Conservation (phyloP, 306 rosid species). For the Lagenaria siceraria region DNA sequence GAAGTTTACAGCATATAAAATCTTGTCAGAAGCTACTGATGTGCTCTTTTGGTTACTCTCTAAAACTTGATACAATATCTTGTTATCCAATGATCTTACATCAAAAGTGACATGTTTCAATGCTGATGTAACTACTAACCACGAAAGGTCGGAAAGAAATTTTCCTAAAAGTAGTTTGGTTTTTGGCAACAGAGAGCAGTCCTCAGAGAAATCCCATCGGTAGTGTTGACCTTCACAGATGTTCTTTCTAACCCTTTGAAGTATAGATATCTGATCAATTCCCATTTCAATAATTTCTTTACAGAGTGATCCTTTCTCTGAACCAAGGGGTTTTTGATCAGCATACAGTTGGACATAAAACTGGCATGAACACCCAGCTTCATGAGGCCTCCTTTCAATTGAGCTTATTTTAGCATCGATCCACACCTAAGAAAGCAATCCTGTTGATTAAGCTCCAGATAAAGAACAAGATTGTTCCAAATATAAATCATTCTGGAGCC, state of each 20-base stretch:
- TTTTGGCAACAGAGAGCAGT: conserved; percentile 37
- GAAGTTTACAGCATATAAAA: conserved; percentile 37
- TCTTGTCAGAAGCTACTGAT: conserved; percentile 17
- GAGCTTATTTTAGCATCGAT: conserved; percentile 78
- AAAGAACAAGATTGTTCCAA: conserved; percentile 3
- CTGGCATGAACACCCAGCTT: conserved; percentile 49
- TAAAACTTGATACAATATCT: conserved; percentile 59
- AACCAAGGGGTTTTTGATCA: conserved; percentile 69
- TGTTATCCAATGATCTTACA: conserved; percentile 49
- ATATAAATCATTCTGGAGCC: neutral
- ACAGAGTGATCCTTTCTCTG: conserved; percentile 45
- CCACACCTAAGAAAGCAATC: conserved; percentile 40
- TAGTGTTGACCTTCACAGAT: conserved; percentile 38
- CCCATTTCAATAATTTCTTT: conserved; percentile 44
- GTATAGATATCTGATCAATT: conserved; percentile 48
- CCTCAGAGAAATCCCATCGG: conserved; percentile 67
- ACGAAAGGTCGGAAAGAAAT: conserved; percentile 54
- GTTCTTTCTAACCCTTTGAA: conserved; percentile 45
- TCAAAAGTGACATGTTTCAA: conserved; percentile 46
- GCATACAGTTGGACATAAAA: conserved; percentile 59
- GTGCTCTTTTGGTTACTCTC: conserved; percentile 13
- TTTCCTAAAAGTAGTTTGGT: conserved; percentile 62
- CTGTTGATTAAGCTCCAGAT: conserved; percentile 5
- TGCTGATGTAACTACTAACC: conserved; percentile 60
- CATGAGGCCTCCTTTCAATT: conserved; percentile 69